phyloP scores from a whole-genome alignment of 768 basidiomycete genomes.

The Mycena albidolilacea region DNA sequence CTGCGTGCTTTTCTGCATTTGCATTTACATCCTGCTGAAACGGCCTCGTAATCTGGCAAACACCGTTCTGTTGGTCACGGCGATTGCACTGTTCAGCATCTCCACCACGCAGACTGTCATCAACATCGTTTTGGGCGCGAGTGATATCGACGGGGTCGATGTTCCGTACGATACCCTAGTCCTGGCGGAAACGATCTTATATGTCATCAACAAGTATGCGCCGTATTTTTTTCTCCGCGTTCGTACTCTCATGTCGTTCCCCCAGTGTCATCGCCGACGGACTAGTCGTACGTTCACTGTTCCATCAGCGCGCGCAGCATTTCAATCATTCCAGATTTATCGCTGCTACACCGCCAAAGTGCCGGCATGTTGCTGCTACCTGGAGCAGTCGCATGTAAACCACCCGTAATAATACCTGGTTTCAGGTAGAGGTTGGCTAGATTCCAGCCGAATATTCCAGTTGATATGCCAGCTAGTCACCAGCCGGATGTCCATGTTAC shows the following conservation, averaged over 20 bases:
- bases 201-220: slow-evolving; percentile 51
- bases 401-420: no score
- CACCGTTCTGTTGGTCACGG: slow-evolving; percentile 45
- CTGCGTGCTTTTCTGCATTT: slow-evolving; percentile 47
- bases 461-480: no score
- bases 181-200: slow-evolving; percentile 46
- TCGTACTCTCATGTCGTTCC: slow-evolving; percentile 7
- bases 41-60: slow-evolving; percentile 40
- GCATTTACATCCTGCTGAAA: slow-evolving; percentile 47
- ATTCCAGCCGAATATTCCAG: no score
- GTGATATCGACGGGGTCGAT: slow-evolving; percentile 41
- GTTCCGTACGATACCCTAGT: slow-evolving; percentile 45
- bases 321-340: slow-evolving; percentile 44
- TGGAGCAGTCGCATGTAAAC: no score
- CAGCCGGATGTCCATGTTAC: no score
- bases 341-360: slow-evolving; percentile 51
- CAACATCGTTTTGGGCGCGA: slow-evolving; percentile 47
- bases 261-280: slow-evolving; percentile 48
- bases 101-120: slow-evolving; percentile 47
- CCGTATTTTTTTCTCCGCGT: not conserved
- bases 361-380: no score
- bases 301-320: not conserved
- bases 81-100: slow-evolving; percentile 46
- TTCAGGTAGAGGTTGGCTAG: no score
- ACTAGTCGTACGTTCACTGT: slow-evolving; percentile 45